phyloP scores from a whole-genome alignment of 2,329 filamentous ascomycete species.

The Diaporthe sp. region DNA sequence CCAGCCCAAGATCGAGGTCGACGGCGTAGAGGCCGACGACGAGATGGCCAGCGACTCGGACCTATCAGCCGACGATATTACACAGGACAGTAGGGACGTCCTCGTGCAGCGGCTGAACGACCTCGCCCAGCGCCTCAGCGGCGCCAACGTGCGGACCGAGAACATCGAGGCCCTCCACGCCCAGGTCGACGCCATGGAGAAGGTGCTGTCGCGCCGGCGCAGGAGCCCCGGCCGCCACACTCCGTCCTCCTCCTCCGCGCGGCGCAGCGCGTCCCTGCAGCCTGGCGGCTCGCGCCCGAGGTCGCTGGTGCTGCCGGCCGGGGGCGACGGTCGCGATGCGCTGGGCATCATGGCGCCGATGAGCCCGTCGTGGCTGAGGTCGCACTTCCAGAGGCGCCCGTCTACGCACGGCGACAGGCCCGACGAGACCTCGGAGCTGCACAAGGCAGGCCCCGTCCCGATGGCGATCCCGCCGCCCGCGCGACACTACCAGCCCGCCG shows the following conservation, averaged over 20 bases:
- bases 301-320: constrained; percentile 29
- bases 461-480: neutral
- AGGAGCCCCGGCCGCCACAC: constrained; percentile 10
- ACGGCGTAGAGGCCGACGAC: constrained; percentile 43
- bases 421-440: constrained; percentile 25
- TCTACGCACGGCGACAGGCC: constrained; percentile 2
- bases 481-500: neutral
- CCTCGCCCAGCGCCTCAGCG: constrained; percentile 54
- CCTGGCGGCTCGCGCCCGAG: constrained; percentile 27
- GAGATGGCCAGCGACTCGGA: constrained; percentile 33
- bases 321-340: constrained; percentile 20
- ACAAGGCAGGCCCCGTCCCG: constrained; percentile 16
- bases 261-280: constrained; percentile 6
- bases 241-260: neutral
- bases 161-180: constrained; percentile 54
- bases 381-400: constrained; percentile 37
- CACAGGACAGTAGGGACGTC: constrained; percentile 57
- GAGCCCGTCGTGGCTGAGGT: constrained; percentile 40
- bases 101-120: constrained; percentile 60
- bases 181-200: constrained; percentile 60
- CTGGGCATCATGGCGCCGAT: constrained; percentile 38
- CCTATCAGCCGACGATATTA: constrained; percentile 43
- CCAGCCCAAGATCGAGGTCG: constrained; percentile 41
- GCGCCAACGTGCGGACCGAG: constrained; percentile 45
- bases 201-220: constrained; percentile 43